Base-by-base conservation (phyloP, 345 rosid genomes). In the Kandelia obovata region DNA sequence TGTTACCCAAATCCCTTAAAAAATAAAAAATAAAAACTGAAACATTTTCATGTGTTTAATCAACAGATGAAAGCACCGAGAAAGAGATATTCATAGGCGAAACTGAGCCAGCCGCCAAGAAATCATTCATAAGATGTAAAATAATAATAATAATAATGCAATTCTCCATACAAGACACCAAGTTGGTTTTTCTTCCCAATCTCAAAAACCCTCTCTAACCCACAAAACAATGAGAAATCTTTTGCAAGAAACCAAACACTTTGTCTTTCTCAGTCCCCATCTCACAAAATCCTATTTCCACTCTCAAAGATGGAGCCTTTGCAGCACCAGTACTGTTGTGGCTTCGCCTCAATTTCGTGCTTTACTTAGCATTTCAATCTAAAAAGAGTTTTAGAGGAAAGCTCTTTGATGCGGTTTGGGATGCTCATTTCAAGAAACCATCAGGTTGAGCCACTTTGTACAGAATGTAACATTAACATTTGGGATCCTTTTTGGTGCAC, bases 391-490 rank as follows among this genome's bases (percentile, higher is more conserved):
- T 83, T 27, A 21, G 21, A 21, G 71, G 82, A 15, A 89, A 83
- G 84, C 89, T 89, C 80, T 93, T 89, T 56, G 97, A 91, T 63
- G 83, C 81, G 25, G 97, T 86, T 25, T 93, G 98, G 98, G 94
- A 88, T 5, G 35, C 35, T 32, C 7, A 32, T 5, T 32, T 32
- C 35, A 32, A 32, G 35, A 32, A 32, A 31, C 91, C 43, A 8
- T 37, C 9, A 8, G 1, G 11, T 7, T 34, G 31, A 32, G 61
- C 65, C 16, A 20, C 49, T 52, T 31, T 21, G 30, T 56, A 49
- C 2, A 19, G 32, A 28, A 31, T 21, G 47, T 30, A 60, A 7
- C 57, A 21, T 3, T 21, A 61, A 46, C 32, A 17, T 11, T 20
- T 21, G 57, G 65, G 2, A 1, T 47, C 30, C 37, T 30, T 46